Base-by-base conservation (phyloP, 23 red algal species). In the Gracilariopsis chorda region DNA sequence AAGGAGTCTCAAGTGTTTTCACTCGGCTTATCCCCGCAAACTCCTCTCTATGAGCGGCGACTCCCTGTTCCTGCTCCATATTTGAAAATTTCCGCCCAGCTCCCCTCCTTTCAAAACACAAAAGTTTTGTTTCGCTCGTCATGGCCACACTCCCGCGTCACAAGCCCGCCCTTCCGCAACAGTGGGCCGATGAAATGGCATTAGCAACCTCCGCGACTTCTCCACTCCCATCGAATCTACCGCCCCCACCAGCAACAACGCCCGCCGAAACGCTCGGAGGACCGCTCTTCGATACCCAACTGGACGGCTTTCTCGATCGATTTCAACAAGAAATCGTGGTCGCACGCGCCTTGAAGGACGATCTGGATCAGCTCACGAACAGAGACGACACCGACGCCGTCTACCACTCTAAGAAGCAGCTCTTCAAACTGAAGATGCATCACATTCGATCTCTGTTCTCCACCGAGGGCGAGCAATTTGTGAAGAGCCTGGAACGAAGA, bases 221-320 rank as follows among this genome's bases (percentile, higher is more conserved):
- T 36, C 67, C 29, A 4, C 77, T 57, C 0, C 77, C 77, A 7
- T 9, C 36, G 16, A n/a, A 4, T n/a, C 7, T 30, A n/a, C 20
- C 44, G 5, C 27, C 7, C 44, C 41, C 75, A 19, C 40, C 8
- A 19, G n/a, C 80, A 4, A 4, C 42, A 2, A 23, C 59, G 29
- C 80, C 56, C 6, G 29, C 85, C 27, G 16, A 89, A 17, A 63
- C 85, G 14, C 72, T 78, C 7, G 85, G 49, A 11, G 85, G 32
- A 48, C 72, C 20, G 27, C 53, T 56, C 5, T 91, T 91, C 65
- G 88, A 91, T 62, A 40, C 44, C 19, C 88, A 82, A 59, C 77
- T 91, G 2, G 88, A 91, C 74, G 88, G 35, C 77, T 91, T 91
- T 49, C 77, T 91, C 35, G 72, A 91, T 51, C 53, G 88, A 25